Evolutionary conservation across 1,139 yeast genomes (phyloP).

Genomic region (Magnusiomyces paraingens): DNA sequence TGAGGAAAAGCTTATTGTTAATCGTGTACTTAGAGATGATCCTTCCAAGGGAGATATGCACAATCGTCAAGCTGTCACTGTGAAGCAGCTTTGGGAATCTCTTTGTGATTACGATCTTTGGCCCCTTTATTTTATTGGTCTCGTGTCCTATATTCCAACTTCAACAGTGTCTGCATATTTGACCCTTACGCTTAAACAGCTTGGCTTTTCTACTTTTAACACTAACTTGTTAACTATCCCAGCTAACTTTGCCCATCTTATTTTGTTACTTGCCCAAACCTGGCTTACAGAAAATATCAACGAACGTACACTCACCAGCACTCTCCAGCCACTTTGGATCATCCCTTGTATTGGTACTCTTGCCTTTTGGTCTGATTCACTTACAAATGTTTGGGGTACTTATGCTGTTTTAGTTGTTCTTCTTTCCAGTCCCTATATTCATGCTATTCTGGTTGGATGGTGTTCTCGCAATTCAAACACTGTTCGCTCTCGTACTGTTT

Average conservation of each 20-base stretch:
- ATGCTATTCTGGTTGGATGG: conserved; percentile 56
- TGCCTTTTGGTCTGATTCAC: conserved; percentile 45
- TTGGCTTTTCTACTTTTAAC: conserved; percentile 52
- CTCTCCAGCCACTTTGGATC: conserved; percentile 31
- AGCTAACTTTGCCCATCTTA: conserved; percentile 36
- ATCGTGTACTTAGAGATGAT: conserved; percentile 55
- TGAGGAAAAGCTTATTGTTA: conserved; percentile 54
- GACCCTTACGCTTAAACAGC: conserved; percentile 44
- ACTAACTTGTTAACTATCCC: conserved; percentile 54
- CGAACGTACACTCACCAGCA: conserved; percentile 31
- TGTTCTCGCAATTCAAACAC: conserved; percentile 55
- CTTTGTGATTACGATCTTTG: conserved; percentile 49
- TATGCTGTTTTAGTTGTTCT: conserved; percentile 43
- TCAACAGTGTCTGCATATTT: conserved; percentile 43
- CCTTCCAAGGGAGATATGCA: conserved; percentile 64
- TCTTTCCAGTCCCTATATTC: conserved; percentile 41
- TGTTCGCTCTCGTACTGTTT: conserved; percentile 52
- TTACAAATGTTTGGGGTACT: conserved; percentile 45
- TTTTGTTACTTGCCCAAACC: conserved; percentile 31
- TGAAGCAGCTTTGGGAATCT: conserved; percentile 37
- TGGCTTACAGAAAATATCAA: conserved; percentile 43
- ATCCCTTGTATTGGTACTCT: conserved; percentile 39
- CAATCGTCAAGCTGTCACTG: conserved; percentile 49
- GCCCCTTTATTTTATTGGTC: conserved; percentile 49
- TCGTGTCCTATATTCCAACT: conserved; percentile 39